Percentiles rank a stretch among this genome's conserved stretches.
phyloP scores from a whole-genome alignment of 1,284 basidiomycete species.

The Inonotus obliquus region DNA sequence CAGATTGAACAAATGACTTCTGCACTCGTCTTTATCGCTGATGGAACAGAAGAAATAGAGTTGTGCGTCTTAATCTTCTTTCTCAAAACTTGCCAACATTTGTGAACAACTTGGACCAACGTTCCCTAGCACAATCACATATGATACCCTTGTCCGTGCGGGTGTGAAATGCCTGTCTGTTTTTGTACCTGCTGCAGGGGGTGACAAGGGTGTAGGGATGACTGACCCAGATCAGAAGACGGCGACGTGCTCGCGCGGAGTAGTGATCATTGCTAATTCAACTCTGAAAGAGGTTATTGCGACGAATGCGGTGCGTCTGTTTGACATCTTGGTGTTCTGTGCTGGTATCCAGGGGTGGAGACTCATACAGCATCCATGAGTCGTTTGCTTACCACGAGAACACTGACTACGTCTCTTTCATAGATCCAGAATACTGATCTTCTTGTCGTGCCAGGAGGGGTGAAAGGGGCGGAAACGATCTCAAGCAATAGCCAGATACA shows the following conservation, averaged over 20 bases:
- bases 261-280: conserved; percentile 68
- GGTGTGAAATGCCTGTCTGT: conserved; percentile 62
- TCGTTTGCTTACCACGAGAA: neutral
- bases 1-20: conserved; percentile 37
- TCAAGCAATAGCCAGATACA: conserved; percentile 58
- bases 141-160: conserved; percentile 75
- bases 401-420: neutral
- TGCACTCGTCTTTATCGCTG: conserved; percentile 76
- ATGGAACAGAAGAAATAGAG: conserved; percentile 90
- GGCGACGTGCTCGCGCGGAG: conserved; percentile 67
- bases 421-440: conserved; percentile 60
- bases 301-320: conserved; percentile 21
- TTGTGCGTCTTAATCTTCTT: conserved; percentile 44
- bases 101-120: conserved; percentile 13
- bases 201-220: too few relatives aligned
- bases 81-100: neutral
- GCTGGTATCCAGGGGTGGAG: neutral
- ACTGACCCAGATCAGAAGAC: conserved; percentile 34
- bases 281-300: conserved; percentile 38
- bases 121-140: conserved; percentile 61
- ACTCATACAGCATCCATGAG: neutral
- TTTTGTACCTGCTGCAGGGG: conserved; percentile 45
- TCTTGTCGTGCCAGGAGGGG: conserved; percentile 77
- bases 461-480: conserved; percentile 75
- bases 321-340: neutral